These are phyloP conservation scores for Fusarium camptoceras DNA, from an alignment of 2,329 filamentous ascomycete genomes.

Conservation along the genomic window DNA sequence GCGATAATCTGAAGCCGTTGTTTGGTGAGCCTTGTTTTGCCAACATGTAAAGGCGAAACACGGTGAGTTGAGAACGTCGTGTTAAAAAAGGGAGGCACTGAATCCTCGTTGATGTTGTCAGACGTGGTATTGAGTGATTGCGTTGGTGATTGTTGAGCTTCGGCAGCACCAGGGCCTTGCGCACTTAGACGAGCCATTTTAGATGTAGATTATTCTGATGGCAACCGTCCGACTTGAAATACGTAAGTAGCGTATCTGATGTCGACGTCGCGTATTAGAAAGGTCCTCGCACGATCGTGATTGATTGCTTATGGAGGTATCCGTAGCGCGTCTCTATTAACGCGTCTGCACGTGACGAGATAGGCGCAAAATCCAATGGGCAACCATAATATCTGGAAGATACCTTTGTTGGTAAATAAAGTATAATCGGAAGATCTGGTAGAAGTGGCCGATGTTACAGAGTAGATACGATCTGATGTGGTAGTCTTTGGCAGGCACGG, in stretches of 20 bases:
- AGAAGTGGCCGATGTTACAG: neutral
- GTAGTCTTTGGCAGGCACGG: neutral
- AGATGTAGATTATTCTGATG: no score
- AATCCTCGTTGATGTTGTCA: conserved; percentile 25
- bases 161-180: conserved; percentile 28
- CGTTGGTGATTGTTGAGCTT: conserved; percentile 33
- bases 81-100: conserved; percentile 63
- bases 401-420: no score
- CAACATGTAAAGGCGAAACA: conserved; percentile 65
- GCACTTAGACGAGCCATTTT: conserved; percentile 43
- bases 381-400: neutral
- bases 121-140: conserved; percentile 27
- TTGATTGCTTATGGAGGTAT: neutral
- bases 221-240: neutral
- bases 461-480: neutral
- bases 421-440: neutral
- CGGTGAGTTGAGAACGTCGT: conserved; percentile 69
- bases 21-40: conserved; percentile 53
- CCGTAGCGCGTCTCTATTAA: conserved; percentile 5
- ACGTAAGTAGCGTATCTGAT: neutral
- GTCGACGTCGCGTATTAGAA: neutral
- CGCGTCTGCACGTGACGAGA: neutral
- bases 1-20: conserved; percentile 58
- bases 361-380: neutral
- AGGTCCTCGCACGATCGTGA: neutral